phyloP scores from a whole-genome alignment of 495 filamentous ascomycete species.

The Aspergillus mulundensis region DNA sequence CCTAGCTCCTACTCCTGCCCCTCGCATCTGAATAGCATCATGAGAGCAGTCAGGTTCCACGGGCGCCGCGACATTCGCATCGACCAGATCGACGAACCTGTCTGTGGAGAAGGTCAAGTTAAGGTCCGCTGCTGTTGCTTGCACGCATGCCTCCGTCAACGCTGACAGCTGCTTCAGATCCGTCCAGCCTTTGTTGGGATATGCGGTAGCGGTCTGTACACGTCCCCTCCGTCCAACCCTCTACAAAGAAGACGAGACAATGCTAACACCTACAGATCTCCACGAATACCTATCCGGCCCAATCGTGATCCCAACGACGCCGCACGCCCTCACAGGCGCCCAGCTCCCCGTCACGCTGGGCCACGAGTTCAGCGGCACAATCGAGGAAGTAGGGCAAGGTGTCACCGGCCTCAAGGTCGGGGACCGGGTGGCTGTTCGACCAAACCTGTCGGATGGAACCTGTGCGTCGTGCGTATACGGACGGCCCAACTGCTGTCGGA shows the following conservation, averaged over 20 bases:
- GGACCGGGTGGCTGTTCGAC: constrained; percentile 54
- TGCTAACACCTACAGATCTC: constrained; percentile 38
- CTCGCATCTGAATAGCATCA: constrained; percentile 12
- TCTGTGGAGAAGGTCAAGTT: constrained; percentile 35
- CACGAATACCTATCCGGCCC: constrained; percentile 59
- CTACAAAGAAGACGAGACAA: neutral
- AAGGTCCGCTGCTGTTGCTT: constrained; percentile 27
- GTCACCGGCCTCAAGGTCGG: constrained; percentile 50
- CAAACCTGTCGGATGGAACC: constrained; percentile 55
- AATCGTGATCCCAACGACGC: constrained; percentile 49
- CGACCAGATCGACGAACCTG: constrained; percentile 37
- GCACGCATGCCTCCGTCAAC: neutral
- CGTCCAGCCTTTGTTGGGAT: constrained; percentile 34
- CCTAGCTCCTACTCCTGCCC: no score
- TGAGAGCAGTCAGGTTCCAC: constrained; percentile 44
- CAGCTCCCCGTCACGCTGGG: constrained; percentile 55
- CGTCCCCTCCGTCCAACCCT: neutral
- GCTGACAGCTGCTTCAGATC: constrained; percentile 18
- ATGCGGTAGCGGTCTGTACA: constrained; percentile 30
- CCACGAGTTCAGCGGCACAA: constrained; percentile 57
- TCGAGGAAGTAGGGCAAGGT: constrained; percentile 55
- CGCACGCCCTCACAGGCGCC: constrained; percentile 56
- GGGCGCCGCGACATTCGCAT: constrained; percentile 37
- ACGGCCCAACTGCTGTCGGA: constrained; percentile 53
- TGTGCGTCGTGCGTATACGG: constrained; percentile 51